phyloP scores from a whole-genome alignment of 352 stramenopile species.

The Achlya hypogyna region DNA sequence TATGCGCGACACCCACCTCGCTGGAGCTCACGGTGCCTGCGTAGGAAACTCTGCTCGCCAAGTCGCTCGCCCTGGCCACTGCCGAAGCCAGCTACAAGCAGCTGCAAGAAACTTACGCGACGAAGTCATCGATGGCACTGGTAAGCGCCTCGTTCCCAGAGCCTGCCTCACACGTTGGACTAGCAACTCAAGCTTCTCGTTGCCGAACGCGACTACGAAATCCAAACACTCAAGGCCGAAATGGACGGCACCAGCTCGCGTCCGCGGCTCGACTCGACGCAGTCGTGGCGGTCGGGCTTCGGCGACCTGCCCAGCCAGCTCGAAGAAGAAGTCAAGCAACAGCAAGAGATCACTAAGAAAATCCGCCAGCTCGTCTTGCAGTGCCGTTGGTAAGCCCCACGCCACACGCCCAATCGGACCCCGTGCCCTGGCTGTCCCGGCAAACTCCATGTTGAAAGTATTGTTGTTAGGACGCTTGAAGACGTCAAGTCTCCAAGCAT shows the following conservation, averaged over 20 bases:
- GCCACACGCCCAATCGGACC: neutral
- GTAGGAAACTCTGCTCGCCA: neutral
- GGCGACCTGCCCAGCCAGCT: neutral
- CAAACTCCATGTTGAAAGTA: neutral
- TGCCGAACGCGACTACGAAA: neutral
- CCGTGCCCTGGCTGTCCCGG: neutral
- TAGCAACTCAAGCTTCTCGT: conserved; percentile 1
- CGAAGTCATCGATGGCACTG: neutral
- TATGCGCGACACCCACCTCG: neutral
- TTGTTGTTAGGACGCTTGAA: neutral
- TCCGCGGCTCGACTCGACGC: neutral
- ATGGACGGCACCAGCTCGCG: neutral
- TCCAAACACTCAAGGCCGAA: neutral
- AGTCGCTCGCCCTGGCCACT: neutral
- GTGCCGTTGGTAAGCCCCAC: neutral
- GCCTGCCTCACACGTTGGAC: neutral
- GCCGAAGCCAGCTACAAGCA: neutral
- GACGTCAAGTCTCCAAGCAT: neutral
- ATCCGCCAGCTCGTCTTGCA: conserved; percentile 14
- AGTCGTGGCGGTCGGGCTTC: conserved; percentile 4
- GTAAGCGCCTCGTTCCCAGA: neutral
- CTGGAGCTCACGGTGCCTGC: neutral
- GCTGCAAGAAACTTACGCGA: conserved; percentile 1
- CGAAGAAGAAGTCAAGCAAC: conserved; percentile 15
- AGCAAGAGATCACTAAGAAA: conserved; percentile 18